Evolutionary conservation across 306 rosid species (phyloP), one percentile per base, ranked within the genome.

Genomic region (Mimosa pudica): DNA sequence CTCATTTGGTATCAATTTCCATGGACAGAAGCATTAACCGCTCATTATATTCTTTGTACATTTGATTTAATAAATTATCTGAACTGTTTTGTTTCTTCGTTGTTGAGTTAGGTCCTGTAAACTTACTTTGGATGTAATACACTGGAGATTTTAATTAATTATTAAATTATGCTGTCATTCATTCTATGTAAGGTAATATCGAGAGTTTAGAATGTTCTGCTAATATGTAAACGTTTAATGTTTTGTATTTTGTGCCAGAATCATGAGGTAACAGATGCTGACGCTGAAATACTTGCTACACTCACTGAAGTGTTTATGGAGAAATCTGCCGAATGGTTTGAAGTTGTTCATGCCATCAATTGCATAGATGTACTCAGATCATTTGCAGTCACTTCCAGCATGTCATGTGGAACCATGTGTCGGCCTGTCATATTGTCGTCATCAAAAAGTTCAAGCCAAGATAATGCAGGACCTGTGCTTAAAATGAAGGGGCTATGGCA

Each of bases 311-410:
- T 94, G 46, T 84, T 94, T 57, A 81, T 89, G 84, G 98, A 94
- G 86, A 94, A 86, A 87, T 84, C 84, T 58, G 75, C 84, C 35
- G 87, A 87, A 77, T 94, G 97, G 98, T 79, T 85, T 77, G 90
- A 89, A 82, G 88, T 91, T 76, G 78, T 89, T 72, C 88, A 89
- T 46, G 95, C 94, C 85, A 87, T 94, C 85, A 92, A 79, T 87
- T 91, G 97, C 86, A 80, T 92, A 73, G 98, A 94, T 77, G 97
- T 89, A 47, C 88, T 94, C 35, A 87, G 97, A 87, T 94, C 98
- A 58, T 92, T 94, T 85, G 94, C 95, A 33, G 80, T 84, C 65
- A 87, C 88, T 76, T 86, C 97, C 73, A 85, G 85, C 83, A 87
- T 86, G 55, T 88, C 97, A 44, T 47, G 86, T 84, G 98, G 95